A percentile compares a stretch with the other conserved stretches of the same genome.
phyloP scores from a whole-genome alignment of 192 early-diverging fungal species.

The Coemansia sp. region DNA sequence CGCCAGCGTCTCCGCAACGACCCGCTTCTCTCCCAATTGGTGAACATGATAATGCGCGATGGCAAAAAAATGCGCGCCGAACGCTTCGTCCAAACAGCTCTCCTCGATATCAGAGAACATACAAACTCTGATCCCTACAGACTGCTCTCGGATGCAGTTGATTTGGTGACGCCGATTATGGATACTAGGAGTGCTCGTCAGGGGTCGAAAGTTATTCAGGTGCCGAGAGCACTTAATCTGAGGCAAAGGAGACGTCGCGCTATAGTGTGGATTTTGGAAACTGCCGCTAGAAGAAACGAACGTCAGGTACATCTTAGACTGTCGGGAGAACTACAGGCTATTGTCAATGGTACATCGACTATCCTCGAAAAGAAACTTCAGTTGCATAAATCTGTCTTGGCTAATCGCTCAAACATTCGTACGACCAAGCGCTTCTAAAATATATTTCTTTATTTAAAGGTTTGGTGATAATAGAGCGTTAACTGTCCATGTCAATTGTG shows the following conservation, averaged over 20 bases:
- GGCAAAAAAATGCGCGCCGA: slow-evolving; percentile 87
- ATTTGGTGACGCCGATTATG: slow-evolving; percentile 74
- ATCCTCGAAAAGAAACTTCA: slow-evolving; percentile 75
- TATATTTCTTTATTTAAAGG: slow-evolving; percentile 4
- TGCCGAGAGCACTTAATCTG: slow-evolving; percentile 78
- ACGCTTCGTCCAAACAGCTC: slow-evolving; percentile 65
- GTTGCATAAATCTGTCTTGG: slow-evolving; percentile 80
- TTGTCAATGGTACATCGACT: slow-evolving; percentile 71
- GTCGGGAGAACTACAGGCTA: slow-evolving; percentile 78
- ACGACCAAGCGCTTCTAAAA: slow-evolving; percentile 13
- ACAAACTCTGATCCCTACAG: slow-evolving; percentile 68
- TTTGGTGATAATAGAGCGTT: slow-evolving; percentile 18
- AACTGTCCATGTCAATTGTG: slow-evolving; percentile 28
- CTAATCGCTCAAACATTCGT: slow-evolving; percentile 76
- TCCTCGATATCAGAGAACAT: slow-evolving; percentile 66
- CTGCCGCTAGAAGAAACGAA: slow-evolving; percentile 65
- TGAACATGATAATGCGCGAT: slow-evolving; percentile 91
- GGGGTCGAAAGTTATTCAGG: slow-evolving; percentile 81
- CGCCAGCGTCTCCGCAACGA: slow-evolving; percentile 57
- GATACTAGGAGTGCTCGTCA: slow-evolving; percentile 70
- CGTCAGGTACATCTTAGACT: slow-evolving; percentile 71
- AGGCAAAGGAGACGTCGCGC: slow-evolving; percentile 75
- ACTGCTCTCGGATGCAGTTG: slow-evolving; percentile 72
- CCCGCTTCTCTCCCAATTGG: slow-evolving; percentile 74
- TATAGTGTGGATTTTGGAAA: slow-evolving; percentile 87